Conservation (phyloP, 2,329 filamentous ascomycete genomes). For the Diaporthe citriasiana region DNA sequence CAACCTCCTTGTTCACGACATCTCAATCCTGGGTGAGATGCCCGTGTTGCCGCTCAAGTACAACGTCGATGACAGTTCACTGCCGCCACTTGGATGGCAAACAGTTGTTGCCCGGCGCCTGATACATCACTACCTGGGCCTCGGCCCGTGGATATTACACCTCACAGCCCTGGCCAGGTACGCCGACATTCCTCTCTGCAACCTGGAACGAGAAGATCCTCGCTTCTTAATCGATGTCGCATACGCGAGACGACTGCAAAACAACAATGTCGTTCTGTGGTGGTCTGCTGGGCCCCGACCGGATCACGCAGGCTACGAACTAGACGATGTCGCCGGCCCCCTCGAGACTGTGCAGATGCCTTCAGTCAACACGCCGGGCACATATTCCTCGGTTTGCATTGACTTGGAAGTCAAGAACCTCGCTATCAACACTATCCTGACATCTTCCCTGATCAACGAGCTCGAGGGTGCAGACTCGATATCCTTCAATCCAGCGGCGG, state of each 20-base stretch:
- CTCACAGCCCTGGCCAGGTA: constrained; percentile 90
- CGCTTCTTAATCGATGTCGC: constrained; percentile 96
- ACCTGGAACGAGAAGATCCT: constrained; percentile 93
- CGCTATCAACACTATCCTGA: constrained; percentile 97
- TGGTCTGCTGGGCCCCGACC: constrained; percentile 91
- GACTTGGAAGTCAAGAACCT: constrained; percentile 95
- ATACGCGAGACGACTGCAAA: constrained; percentile 90
- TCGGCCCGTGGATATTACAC: constrained; percentile 94
- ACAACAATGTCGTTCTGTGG: constrained; percentile 95
- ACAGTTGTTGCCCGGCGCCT: constrained; percentile 87
- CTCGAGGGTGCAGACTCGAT: constrained; percentile 91
- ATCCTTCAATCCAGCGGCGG: constrained; percentile 83
- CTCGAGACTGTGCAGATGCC: constrained; percentile 94
- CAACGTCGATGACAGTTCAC: constrained; percentile 85
- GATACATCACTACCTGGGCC: constrained; percentile 89
- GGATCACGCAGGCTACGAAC: constrained; percentile 96
- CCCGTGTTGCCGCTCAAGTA: constrained; percentile 86
- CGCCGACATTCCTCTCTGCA: constrained; percentile 94
- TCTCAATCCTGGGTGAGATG: constrained; percentile 86
- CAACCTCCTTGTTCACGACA: constrained; percentile 84
- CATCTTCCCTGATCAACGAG: constrained; percentile 96
- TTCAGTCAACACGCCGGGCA: constrained; percentile 90
- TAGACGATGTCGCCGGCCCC: constrained; percentile 86
- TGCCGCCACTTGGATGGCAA: constrained; percentile 96
- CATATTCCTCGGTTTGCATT: constrained; percentile 96